Evolutionary conservation across 805 yeast species (phyloP).

Genomic region (Saccharomycopsis oosterbeekiorum): DNA sequence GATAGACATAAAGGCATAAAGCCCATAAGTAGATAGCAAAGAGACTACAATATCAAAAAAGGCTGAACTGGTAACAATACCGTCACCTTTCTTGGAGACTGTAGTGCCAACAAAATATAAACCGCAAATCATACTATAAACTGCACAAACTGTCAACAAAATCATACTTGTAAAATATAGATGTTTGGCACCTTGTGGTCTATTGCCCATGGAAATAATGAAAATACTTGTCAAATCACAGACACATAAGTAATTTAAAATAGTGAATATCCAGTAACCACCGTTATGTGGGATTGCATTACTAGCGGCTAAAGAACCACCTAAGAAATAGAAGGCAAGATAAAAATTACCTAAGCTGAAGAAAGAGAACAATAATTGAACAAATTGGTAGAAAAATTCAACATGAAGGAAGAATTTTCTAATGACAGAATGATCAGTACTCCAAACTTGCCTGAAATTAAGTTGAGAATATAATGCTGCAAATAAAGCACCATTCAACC

Average conservation of each 20-base stretch:
- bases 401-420: slow-evolving; percentile 76
- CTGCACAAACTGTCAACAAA: slow-evolving; percentile 66
- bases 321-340: slow-evolving; percentile 83
- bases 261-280: slow-evolving; percentile 77
- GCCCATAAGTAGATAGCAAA: slow-evolving; percentile 81
- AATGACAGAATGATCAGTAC: slow-evolving; percentile 70
- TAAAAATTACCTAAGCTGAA: slow-evolving; percentile 89
- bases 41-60: slow-evolving; percentile 77
- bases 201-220: slow-evolving; percentile 89
- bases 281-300: slow-evolving; percentile 48
- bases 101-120: slow-evolving; percentile 64
- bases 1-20: slow-evolving; percentile 72
- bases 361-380: slow-evolving; percentile 76
- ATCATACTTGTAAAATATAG: slow-evolving; percentile 66
- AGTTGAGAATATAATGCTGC: slow-evolving; percentile 87
- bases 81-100: slow-evolving; percentile 29
- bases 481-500: slow-evolving; percentile 96
- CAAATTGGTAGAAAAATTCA: slow-evolving; percentile 82
- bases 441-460: slow-evolving; percentile 83
- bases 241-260: slow-evolving; percentile 77
- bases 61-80: slow-evolving; percentile 33
- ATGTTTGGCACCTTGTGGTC: slow-evolving; percentile 91
- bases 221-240: slow-evolving; percentile 81
- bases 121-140: slow-evolving; percentile 75
- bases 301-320: slow-evolving; percentile 63